A percentile compares a stretch with the other conserved stretches of the same genome.
phyloP scores from a whole-genome alignment of 441 rosid species.

The Theobroma grandiflorum region DNA sequence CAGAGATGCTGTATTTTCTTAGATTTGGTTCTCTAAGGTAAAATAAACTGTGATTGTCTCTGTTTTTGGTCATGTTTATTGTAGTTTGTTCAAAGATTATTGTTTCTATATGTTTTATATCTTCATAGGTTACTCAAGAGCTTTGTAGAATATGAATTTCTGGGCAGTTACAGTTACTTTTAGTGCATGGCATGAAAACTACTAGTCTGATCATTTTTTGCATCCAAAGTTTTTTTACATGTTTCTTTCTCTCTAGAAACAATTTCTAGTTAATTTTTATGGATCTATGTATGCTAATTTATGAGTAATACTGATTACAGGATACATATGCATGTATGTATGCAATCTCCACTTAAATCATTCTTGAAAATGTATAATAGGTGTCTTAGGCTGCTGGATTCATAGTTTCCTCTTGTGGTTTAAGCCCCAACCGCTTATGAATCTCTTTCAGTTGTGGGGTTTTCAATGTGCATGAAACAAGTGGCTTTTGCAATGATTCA shows the following conservation, averaged over 20 bases:
- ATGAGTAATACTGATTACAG: not conserved
- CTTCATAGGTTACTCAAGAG: not conserved
- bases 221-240: not conserved
- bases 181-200: not conserved
- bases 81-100: slow-evolving; percentile 13
- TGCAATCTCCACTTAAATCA: not conserved
- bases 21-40: slow-evolving; percentile 67
- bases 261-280: not conserved
- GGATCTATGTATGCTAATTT: not conserved
- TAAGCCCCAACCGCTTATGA: not conserved
- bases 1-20: slow-evolving; percentile 74
- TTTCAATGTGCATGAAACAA: not conserved
- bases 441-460: not conserved
- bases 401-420: not conserved
- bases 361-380: not conserved
- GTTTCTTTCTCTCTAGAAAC: slow-evolving; percentile 14
- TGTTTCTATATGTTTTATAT: slow-evolving; percentile 7
- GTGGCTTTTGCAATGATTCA: slow-evolving; percentile 4
- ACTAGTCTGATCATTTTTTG: not conserved
- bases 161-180: slow-evolving; percentile 3
- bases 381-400: not conserved
- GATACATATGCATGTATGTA: not conserved
- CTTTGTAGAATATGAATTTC: slow-evolving; percentile 17
- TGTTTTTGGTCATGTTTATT: slow-evolving; percentile 6
- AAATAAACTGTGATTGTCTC: slow-evolving; percentile 12